Base-by-base conservation (phyloP, 768 basidiomycete genomes). In the Rhizopogon roseolus region DNA sequence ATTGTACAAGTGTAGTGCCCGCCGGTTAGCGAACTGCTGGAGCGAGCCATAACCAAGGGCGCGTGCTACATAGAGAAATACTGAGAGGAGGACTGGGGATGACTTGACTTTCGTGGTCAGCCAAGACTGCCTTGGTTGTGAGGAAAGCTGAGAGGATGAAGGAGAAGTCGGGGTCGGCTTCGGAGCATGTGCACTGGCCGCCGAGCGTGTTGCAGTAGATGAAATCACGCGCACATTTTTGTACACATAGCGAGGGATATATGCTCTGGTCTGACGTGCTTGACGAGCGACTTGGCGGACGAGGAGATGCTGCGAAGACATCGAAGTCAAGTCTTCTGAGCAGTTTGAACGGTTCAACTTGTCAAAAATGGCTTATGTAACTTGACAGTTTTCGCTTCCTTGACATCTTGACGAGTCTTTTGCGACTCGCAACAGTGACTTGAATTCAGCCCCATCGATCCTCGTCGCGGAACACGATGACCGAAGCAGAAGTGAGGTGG, bases 31-130 rank as follows among this genome's bases (percentile, higher is more conserved):
- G 3, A 82, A 58, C 57, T 89, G 85, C 57, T 78, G 82, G 0
- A 80, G 71, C 56, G 76, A 82, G 5, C 78, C 76, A 55, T 87
- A 88, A 4, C 86, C 86, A 9, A 87, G 69, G 6, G 74, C 51
- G 41, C 71, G 73, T 10, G 80, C 77, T 43, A 84, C n/a, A 0
- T 64, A 65, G 11, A 81, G 54, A 60, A 88, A 82, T 19, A 75
- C 54, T 28, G 67, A 67, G 59, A 70, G 73, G 1, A 80, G 71
- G 17, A 64, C 55, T 0, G 83, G 81, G 13, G 80, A 83, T 17
- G 72, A 61, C 59, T 78, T 73, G 49, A 86, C 73, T 61, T 73
- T 69, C 25, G 69, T 72, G 13, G 85, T 81, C 42, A 88, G 67
- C 85, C 85, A 86, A 53, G 68, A 76, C 58, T 74, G 73, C 50